Conservation (phyloP, 176 grass and related monocot species). For the Bonia amplexicaulis region DNA sequence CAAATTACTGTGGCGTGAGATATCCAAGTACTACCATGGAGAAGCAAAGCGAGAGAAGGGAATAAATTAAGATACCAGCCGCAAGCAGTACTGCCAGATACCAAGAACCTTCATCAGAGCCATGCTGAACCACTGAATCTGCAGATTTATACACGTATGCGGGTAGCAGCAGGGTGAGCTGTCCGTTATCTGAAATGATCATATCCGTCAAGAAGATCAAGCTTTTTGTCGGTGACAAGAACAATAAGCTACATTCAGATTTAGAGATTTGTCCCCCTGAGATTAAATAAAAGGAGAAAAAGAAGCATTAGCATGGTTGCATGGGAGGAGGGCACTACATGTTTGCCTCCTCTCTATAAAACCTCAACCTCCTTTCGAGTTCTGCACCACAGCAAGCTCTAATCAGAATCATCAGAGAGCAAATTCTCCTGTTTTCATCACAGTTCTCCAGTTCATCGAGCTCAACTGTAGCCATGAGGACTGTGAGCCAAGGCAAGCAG, state of each 20-base stretch:
- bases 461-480: slow-evolving; percentile 36
- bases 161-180: slow-evolving; percentile 34
- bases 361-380: background rate
- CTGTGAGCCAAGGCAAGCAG: slow-evolving; percentile 41
- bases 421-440: background rate
- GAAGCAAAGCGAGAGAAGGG: background rate
- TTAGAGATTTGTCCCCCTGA: slow-evolving; percentile 45
- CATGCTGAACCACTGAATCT: slow-evolving; percentile 42
- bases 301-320: slow-evolving; percentile 14
- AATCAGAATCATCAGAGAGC: slow-evolving; percentile 23
- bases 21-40: slow-evolving; percentile 29
- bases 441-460: slow-evolving; percentile 13
- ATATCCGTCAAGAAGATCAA: slow-evolving; percentile 43
- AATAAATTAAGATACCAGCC: slow-evolving; percentile 36
- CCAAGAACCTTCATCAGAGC: slow-evolving; percentile 33
- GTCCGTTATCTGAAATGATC: slow-evolving; percentile 33
- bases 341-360: slow-evolving; percentile 49
- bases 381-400: slow-evolving; percentile 32
- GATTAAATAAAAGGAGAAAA: slow-evolving; percentile 7
- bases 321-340: slow-evolving; percentile 40
- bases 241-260: slow-evolving; percentile 41
- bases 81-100: slow-evolving; percentile 21
- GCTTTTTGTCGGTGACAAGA: slow-evolving; percentile 43
- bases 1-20: slow-evolving; percentile 36
- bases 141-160: slow-evolving; percentile 33